Evolutionary conservation across 129 eudicot genomes (phyloP).

Genomic region (Arctium lappa): DNA sequence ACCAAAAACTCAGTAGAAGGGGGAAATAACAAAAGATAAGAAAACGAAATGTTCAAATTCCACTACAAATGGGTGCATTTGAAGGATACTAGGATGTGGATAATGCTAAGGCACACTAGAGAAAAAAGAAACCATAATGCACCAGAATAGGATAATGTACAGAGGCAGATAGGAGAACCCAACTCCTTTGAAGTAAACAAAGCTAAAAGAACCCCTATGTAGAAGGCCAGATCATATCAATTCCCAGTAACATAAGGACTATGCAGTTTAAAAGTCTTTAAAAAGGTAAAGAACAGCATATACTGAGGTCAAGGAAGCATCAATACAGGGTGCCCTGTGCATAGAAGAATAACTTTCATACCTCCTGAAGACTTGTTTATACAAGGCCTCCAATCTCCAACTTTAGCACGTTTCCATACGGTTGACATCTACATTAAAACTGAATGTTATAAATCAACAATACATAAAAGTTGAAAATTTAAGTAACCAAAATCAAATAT

Average conservation of each 20-base stretch:
- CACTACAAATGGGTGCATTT: no score
- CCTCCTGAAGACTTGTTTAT: conserved; percentile 64
- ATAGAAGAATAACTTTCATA: conserved; percentile 23
- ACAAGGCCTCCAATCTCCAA: conserved; percentile 94
- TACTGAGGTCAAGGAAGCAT: not conserved
- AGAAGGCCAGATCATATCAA: not conserved
- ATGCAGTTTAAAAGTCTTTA: not conserved
- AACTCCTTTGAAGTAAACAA: not conserved
- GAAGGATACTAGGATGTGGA: no score
- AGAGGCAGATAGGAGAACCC: not conserved
- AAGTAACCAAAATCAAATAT: not conserved
- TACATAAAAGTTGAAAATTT: not conserved
- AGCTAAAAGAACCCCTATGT: not conserved
- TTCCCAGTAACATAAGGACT: not conserved
- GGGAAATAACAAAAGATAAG: no score
- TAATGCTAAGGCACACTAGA: no score
- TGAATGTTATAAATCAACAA: conserved; percentile 7
- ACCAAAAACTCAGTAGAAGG: no score
- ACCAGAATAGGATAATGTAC: not conserved
- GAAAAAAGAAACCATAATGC: no score
- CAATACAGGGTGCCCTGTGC: not conserved
- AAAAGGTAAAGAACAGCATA: not conserved
- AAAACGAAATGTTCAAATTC: no score
- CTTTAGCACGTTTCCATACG: conserved; percentile 81
- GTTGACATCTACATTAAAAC: conserved; percentile 62